These are phyloP conservation scores for Entamoeba nuttalli DNA, from an alignment of 208 protist species.

Conservation along the genomic window DNA sequence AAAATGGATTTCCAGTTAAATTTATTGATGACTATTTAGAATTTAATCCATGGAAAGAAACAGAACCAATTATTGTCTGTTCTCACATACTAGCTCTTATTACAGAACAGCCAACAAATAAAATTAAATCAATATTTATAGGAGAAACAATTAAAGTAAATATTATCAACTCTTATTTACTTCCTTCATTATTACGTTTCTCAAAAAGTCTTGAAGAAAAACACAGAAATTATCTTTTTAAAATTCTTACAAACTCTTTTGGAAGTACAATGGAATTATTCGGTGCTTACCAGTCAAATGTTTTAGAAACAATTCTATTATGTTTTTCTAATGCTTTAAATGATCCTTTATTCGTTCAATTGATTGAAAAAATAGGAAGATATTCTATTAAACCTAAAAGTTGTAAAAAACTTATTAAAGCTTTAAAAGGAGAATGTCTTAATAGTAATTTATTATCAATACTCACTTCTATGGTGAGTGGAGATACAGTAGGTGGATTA, in stretches of 20 bases:
- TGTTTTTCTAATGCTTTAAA: neutral
- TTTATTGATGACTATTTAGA: neutral
- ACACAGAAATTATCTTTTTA: neutral
- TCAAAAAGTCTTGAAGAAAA: neutral
- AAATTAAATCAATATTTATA: neutral
- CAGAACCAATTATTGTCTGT: neutral
- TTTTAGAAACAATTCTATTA: neutral
- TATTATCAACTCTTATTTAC: neutral
- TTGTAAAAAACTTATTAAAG: neutral
- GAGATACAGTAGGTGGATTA: neutral
- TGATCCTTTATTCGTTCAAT: neutral
- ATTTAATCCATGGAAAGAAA: neutral
- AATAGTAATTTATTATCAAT: neutral
- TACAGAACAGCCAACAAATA: neutral
- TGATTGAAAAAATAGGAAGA: neutral
- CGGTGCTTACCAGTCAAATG: neutral
- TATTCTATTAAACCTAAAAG: neutral
- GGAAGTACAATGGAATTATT: neutral
- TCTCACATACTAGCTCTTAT: neutral
- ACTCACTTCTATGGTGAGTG: neutral
- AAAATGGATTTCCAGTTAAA: neutral
- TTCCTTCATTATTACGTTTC: neutral
- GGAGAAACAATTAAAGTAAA: neutral
- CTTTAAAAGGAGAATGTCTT: neutral
- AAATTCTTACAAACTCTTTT: neutral